phyloP scores from a whole-genome alignment of 495 filamentous ascomycete species.

The Neurospora sp. region DNA sequence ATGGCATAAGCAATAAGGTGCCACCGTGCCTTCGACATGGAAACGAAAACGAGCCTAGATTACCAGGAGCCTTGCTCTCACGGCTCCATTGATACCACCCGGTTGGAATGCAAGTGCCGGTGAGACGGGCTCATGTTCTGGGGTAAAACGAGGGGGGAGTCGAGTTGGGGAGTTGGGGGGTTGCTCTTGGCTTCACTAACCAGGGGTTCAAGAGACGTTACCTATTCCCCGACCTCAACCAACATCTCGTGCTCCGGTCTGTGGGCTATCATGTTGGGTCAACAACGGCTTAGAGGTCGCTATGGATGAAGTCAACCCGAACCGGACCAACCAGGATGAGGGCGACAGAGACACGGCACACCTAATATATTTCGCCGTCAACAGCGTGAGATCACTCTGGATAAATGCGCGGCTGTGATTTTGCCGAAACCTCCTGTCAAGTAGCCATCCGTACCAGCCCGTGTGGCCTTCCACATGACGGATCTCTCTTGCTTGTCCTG shows the following conservation, averaged over 20 bases:
- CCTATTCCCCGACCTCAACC: background rate
- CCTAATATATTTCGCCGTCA: conserved; percentile 23
- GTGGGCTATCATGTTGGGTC: background rate
- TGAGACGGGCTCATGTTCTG: background rate
- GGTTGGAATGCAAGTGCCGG: conserved; percentile 13
- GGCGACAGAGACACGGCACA: conserved; percentile 18
- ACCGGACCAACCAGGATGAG: background rate
- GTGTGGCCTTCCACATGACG: conserved; percentile 17
- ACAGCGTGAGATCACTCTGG: conserved; percentile 22
- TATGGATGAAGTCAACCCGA: background rate
- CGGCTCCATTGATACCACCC: conserved; percentile 3
- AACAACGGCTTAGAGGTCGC: background rate
- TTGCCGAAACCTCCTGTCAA: conserved; percentile 21
- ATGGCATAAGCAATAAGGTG: background rate
- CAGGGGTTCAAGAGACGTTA: background rate
- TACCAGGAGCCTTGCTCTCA: background rate
- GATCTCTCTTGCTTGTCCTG: background rate
- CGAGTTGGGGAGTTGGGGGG: background rate
- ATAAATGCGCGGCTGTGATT: conserved; percentile 23
- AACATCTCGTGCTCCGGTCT: background rate
- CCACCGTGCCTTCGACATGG: background rate
- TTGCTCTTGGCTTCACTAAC: background rate
- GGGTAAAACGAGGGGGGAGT: background rate
- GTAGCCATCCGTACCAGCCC: conserved; percentile 6
- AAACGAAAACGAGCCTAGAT: background rate